These are phyloP conservation scores for Naganishia friedmannii DNA, from an alignment of 768 basidiomycete species.

Conservation along the genomic window DNA sequence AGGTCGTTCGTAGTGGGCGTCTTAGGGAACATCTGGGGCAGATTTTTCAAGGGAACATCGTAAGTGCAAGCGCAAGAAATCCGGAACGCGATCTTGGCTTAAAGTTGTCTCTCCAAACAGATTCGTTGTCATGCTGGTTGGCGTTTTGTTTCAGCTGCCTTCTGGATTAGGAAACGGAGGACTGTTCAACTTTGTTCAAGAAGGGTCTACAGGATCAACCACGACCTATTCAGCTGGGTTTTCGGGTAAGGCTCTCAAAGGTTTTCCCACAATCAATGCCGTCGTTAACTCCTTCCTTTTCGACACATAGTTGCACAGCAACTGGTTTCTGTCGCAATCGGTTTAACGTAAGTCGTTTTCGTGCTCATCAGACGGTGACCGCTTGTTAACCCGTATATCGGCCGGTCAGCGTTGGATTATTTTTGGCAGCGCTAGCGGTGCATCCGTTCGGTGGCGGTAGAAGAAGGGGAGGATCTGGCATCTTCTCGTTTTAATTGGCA, in stretches of 20 bases:
- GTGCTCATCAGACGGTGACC: neutral
- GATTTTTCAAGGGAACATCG: constrained; percentile 62
- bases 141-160: constrained; percentile 79
- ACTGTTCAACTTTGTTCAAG: constrained; percentile 59
- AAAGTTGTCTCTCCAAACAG: constrained; percentile 46
- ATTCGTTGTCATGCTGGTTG: constrained; percentile 77
- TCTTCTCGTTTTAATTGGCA: constrained; percentile 51
- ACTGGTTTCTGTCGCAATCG: constrained; percentile 73
- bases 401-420: constrained; percentile 73
- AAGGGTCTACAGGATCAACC: constrained; percentile 36
- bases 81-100: neutral
- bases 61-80: neutral
- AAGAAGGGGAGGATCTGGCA: constrained; percentile 50
- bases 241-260: constrained; percentile 27
- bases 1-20: constrained; percentile 76
- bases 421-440: constrained; percentile 66
- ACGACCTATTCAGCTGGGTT: constrained; percentile 65
- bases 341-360: constrained; percentile 48
- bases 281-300: constrained; percentile 11
- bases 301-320: constrained; percentile 68
- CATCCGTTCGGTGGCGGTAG: constrained; percentile 53
- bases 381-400: neutral
- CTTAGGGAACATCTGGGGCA: constrained; percentile 72
- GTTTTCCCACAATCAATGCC: neutral
- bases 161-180: constrained; percentile 77